phyloP scores from a whole-genome alignment of 1,139 yeast species.

The Meyerozyma athensensis region DNA sequence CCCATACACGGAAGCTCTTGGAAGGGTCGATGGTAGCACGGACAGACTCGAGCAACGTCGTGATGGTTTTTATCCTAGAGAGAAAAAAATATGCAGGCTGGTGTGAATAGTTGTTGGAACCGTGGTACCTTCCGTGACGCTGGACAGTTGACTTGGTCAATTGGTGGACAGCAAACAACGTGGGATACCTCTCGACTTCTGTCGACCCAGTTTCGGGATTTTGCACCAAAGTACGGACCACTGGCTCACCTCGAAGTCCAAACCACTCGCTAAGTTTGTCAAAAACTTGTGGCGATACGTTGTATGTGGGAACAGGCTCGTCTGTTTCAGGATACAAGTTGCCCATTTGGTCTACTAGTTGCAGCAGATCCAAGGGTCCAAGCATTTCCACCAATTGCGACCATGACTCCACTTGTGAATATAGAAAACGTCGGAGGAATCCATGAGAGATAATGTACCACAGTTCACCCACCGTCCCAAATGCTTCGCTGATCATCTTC shows the following conservation, averaged over 20 bases:
- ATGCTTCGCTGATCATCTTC: slow-evolving; percentile 12
- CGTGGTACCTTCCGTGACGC: slow-evolving; percentile 6
- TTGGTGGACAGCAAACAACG: slow-evolving; percentile 48
- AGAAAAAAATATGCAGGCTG: slow-evolving; percentile 15
- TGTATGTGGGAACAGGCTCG: slow-evolving; percentile 26
- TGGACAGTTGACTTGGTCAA: slow-evolving; percentile 25
- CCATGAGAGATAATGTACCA: slow-evolving; percentile 34
- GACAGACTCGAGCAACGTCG: slow-evolving; percentile 26
- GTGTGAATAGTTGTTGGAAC: slow-evolving; percentile 9
- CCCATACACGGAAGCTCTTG: slow-evolving; percentile 32
- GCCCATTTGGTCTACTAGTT: slow-evolving; percentile 29
- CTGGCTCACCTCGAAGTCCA: slow-evolving; percentile 44
- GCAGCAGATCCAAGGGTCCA: slow-evolving; percentile 32
- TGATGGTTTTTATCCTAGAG: slow-evolving; percentile 33
- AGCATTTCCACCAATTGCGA: slow-evolving; percentile 20
- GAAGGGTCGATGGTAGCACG: slow-evolving; percentile 12
- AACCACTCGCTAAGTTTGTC: slow-evolving; percentile 47
- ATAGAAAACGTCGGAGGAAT: slow-evolving; percentile 25
- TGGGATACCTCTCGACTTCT: slow-evolving; percentile 51
- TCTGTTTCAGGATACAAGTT: slow-evolving; percentile 25
- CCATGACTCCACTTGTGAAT: slow-evolving; percentile 20
- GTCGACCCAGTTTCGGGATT: slow-evolving; percentile 33
- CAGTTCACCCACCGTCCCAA: slow-evolving; percentile 27
- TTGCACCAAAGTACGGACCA: slow-evolving; percentile 40
- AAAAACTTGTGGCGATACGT: slow-evolving; percentile 40